A percentile compares a stretch with the other conserved stretches of the same genome.
phyloP scores from a whole-genome alignment of 2,329 filamentous ascomycete species.

The Colletotrichum sp. region DNA sequence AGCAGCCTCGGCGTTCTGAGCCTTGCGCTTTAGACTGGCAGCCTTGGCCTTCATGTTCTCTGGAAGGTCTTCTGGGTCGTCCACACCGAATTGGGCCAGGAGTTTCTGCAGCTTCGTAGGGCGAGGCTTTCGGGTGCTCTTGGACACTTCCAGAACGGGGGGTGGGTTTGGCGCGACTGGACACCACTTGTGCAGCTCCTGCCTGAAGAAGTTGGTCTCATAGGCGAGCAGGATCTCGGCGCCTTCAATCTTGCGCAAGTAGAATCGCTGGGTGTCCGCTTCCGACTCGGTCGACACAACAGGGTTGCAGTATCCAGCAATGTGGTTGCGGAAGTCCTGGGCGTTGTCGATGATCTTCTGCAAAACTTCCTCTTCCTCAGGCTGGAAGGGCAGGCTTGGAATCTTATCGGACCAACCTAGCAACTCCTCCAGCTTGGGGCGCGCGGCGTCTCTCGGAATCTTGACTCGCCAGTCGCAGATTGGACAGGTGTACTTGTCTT shows the following conservation, averaged over 20 bases:
- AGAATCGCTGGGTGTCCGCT: slow-evolving; percentile 89
- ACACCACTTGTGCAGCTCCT: slow-evolving; percentile 93
- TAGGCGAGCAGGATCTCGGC: slow-evolving; percentile 89
- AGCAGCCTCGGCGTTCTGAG: slow-evolving; percentile 61
- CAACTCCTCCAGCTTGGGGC: slow-evolving; percentile 93
- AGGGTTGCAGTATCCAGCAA: slow-evolving; percentile 81
- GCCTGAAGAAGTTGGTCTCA: slow-evolving; percentile 97
- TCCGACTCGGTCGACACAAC: slow-evolving; percentile 84
- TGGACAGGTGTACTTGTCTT: slow-evolving; percentile 97
- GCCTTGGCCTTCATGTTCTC: slow-evolving; percentile 82
- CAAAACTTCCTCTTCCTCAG: slow-evolving; percentile 89
- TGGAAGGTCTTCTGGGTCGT: slow-evolving; percentile 89
- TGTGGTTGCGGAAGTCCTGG: slow-evolving; percentile 81
- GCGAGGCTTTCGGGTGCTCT: slow-evolving; percentile 92
- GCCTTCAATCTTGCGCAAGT: slow-evolving; percentile 94
- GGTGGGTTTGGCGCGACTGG: slow-evolving; percentile 87
- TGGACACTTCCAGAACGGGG: slow-evolving; percentile 83
- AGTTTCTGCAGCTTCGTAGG: slow-evolving; percentile 98
- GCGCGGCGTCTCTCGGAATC: slow-evolving; percentile 93
- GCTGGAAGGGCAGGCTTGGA: slow-evolving; percentile 83
- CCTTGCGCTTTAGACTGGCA: slow-evolving; percentile 75
- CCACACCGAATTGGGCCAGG: slow-evolving; percentile 85
- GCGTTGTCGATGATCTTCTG: slow-evolving; percentile 88
- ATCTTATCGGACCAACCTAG: slow-evolving; percentile 86
- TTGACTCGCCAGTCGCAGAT: slow-evolving; percentile 98